These are phyloP conservation scores for Polytrichum formosum DNA, from an alignment of 225 moss, liverwort and hornwort species.

Conservation along the genomic window DNA sequence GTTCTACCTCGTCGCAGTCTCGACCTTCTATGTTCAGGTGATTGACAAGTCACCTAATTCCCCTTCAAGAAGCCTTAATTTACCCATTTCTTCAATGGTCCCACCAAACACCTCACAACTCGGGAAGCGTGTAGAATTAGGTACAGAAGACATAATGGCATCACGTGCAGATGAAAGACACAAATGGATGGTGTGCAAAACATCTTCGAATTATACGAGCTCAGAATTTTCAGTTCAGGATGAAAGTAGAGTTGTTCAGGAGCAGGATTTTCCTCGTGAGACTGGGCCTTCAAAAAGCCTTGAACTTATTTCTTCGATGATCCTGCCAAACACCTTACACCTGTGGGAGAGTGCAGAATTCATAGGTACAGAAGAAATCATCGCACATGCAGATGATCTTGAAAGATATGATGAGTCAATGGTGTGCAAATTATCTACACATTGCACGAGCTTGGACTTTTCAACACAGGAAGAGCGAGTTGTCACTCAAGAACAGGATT, in stretches of 20 bases:
- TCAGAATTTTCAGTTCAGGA: neutral
- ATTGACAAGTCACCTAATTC: neutral
- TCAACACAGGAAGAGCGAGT: neutral
- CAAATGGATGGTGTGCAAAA: neutral
- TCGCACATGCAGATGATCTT: neutral
- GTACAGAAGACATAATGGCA: neutral
- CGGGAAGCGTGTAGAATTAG: neutral
- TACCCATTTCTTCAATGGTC: neutral
- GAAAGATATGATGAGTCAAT: neutral
- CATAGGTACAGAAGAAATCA: neutral
- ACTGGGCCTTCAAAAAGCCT: neutral
- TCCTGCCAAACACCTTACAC: neutral
- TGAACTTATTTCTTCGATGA: neutral
- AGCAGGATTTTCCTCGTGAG: neutral
- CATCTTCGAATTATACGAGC: neutral
- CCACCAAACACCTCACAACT: neutral
- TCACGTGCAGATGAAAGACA: neutral
- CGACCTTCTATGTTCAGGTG: neutral
- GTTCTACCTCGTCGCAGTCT: neutral
- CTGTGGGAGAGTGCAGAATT: neutral
- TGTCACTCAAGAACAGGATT: neutral
- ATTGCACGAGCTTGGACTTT: neutral
- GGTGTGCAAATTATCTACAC: neutral
- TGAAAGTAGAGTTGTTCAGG: too few species aligned
- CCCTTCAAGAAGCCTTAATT: neutral